Evolutionary conservation across 2,329 filamentous ascomycete genomes (phyloP).

Genomic region (Blastomyces emzantsi): DNA sequence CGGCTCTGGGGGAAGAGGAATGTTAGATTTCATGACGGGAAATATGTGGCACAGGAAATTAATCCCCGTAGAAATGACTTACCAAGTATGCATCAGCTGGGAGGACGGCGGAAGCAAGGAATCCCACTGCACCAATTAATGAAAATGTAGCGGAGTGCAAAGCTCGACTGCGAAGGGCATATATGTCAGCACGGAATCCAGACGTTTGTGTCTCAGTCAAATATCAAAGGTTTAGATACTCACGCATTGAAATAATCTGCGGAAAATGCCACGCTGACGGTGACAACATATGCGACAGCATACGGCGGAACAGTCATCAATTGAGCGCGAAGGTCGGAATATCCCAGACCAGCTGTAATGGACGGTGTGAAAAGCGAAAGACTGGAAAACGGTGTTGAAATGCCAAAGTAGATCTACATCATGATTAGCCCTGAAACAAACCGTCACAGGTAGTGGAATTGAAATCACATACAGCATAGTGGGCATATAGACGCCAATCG

Average conservation of each 20-base stretch:
- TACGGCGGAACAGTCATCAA: constrained; percentile 60
- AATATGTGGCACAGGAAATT: neutral
- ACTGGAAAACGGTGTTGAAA: constrained; percentile 49
- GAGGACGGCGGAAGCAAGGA: constrained; percentile 55
- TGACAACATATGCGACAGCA: constrained; percentile 49
- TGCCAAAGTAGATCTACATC: constrained; percentile 42
- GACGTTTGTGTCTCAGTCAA: neutral
- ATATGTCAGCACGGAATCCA: constrained; percentile 15
- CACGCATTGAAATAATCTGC: constrained; percentile 46
- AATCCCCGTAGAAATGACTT: constrained; percentile 14
- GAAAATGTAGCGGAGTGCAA: constrained; percentile 44
- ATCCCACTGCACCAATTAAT: constrained; percentile 46
- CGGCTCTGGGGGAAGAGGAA: constrained; percentile 32
- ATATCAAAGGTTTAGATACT: neutral
- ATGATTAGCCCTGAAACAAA: constrained; percentile 10
- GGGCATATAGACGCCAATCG: constrained; percentile 45
- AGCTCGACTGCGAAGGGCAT: constrained; percentile 32
- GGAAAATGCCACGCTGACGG: constrained; percentile 47
- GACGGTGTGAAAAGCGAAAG: constrained; percentile 55
- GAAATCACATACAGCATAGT: constrained; percentile 39
- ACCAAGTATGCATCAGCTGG: constrained; percentile 50
- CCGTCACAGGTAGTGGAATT: constrained; percentile 1
- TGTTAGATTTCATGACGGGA: neutral
- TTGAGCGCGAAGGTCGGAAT: constrained; percentile 51
- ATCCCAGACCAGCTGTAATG: constrained; percentile 52